Base-by-base conservation (phyloP, 2,329 filamentous ascomycete species). In the Calonectria honghensis region DNA sequence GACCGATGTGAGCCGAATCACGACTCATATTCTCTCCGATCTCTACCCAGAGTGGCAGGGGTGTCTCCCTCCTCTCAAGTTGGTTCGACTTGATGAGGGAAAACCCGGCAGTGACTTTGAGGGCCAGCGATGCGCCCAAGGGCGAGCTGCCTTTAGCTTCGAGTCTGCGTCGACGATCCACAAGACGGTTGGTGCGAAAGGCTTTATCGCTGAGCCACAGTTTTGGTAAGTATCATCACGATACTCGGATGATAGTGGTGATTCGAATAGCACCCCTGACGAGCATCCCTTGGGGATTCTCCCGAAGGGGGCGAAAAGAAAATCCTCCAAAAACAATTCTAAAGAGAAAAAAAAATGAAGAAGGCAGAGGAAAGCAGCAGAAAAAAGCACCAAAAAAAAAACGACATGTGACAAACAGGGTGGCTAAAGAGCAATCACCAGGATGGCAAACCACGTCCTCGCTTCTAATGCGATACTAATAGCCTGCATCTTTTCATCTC, bases 1-100 rank as follows among this genome's bases (percentile, higher is more conserved):
- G 9, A 29, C 77, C 1, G 83, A 84, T 52, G 29, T 80, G 4
- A 73, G 78, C 14, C 75, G 79, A 10, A 63, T 72, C 1, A 50
- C 72, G 0, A 31, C 59, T 6, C 70, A 73, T 1, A 41, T 77
- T 9, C 35, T 78, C 16, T 35, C 45, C 3, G 29, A 72, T 4
- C 32, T 32, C 24, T 77, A 75, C 31, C 35, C 71, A 0, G 27
- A n/a, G 3, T 24, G 7, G 7, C n/a, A 61, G 4, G 54, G 61
- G 2, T 54, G 31, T 1, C 20, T 73, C 3, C 18, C 52, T 10
- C 52, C 70, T 3, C 78, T 70, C 39, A 52, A n/a, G 7, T 3
- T 2, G 13, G 14, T 27, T 11, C 65, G 72, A 6, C 3, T 16
- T 6, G 72, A 73, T 32, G 41, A 63, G 14, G 75, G 57, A 7